Evolutionary conservation across 164 flowering plant species (phyloP), one percentile per base, ranked within the genome.

Genomic region (Vitis amurensis): DNA sequence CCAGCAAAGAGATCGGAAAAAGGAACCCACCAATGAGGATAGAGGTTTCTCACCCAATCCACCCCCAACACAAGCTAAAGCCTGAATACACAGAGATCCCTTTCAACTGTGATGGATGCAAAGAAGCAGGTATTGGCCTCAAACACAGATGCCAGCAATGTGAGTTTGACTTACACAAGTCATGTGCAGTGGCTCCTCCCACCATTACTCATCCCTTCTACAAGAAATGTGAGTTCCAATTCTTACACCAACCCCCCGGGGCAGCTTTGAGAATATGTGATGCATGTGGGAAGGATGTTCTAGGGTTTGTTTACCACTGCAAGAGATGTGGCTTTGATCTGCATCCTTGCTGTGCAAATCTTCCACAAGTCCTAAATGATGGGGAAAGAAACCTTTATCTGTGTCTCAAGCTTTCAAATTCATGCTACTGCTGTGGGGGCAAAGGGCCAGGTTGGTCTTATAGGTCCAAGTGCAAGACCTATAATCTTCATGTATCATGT

Each of bases 91-190:
- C 87, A 1, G 90, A 85, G 66, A 75, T 61, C 27, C 92, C 90
- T 0, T 86, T 86, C 84, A 79, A 75, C 27, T 88, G 92, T 27
- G 88, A 88, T 55, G 92, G 92, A 19, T 88, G 92, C 79, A 88
- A 82, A 63, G 92, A 88, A 77, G 87, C 82, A 1, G 89, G 90
- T 19, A 83, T 88, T 15, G 90, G 90, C 48, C 77, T 74, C 59
- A 68, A 76, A 27, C 86, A 86, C 88, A 85, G 61, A 60, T 88
- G 92, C 66, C 57, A 66, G 17, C 62, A 61, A 19, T 88, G 88
- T 19, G 87, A 86, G 8, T 86, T 83, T 55, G 83, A 83, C 66
- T 74, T 88, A 17, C 92, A 88, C 83, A 86, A 81, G 65, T 59
- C 50, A 1, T 88, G 92, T 60, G 92, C 85, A 3, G 1, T 74